Conservation (phyloP, 2,329 filamentous ascomycete species). For the Graphiopsis chlorocephala region DNA sequence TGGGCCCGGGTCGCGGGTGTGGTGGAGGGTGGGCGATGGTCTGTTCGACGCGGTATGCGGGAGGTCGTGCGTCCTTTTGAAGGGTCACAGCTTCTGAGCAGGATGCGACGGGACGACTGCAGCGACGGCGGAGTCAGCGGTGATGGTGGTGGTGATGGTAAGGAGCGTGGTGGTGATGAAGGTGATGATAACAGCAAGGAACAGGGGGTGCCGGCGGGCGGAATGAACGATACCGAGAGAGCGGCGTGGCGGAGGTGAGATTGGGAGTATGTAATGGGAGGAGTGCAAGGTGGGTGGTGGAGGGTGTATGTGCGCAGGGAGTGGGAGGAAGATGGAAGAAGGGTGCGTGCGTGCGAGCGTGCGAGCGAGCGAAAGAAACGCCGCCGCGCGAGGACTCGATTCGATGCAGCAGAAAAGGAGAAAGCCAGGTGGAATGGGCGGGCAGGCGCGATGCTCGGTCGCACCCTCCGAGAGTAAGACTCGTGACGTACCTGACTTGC, state of each 20-base stretch:
- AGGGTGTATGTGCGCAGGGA: background rate
- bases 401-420: constrained; percentile 11
- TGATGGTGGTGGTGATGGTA: constrained; percentile 2
- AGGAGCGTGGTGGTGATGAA: constrained; percentile 7
- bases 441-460: constrained; percentile 5
- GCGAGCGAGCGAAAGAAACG: too few species aligned
- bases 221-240: background rate
- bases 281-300: background rate
- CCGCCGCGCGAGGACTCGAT: constrained; percentile 10
- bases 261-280: background rate
- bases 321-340: background rate
- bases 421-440: constrained; percentile 8
- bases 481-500: background rate
- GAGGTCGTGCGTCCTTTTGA: constrained; percentile 28
- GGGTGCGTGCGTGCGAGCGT: background rate
- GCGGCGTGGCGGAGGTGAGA: constrained; percentile 6
- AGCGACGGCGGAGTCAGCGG: constrained; percentile 12
- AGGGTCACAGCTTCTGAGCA: constrained; percentile 24
- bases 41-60: constrained; percentile 26
- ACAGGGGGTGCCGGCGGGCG: background rate
- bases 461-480: background rate
- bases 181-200: background rate
- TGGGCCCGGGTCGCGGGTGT: constrained; percentile 21
- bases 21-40: constrained; percentile 19
- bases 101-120: constrained; percentile 17